Base-by-base conservation (phyloP, 805 yeast species). In the Hanseniaspora occidentalis region DNA sequence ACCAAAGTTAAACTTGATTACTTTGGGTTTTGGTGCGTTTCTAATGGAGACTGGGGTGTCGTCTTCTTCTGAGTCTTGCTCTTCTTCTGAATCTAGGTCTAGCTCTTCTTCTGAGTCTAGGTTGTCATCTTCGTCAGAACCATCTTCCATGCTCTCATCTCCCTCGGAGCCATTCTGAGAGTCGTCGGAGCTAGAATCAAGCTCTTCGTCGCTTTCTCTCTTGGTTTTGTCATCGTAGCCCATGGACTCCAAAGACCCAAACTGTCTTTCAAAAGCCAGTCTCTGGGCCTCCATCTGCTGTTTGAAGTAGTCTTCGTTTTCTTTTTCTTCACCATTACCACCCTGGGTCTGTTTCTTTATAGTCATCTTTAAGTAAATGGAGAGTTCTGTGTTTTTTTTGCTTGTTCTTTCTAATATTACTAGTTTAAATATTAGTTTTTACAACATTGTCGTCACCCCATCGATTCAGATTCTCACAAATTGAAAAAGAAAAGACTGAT, bases 211-310 rank as follows among this genome's bases (percentile, higher is more conserved):
- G n/a, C 20, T 33, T 25, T 19, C 25, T 21, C 42, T 34, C 38
- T 61, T 65, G 6, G 69, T 62, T 48, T 61, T 62, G 48, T 73
- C 78, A 23, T 67, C 64, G 45, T 56, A 71, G 4, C 78, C 77
- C 67, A 76, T 55, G 2, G 61, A 60, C 48, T 73, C 80, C 10
- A 77, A 49, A 2, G 71, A 59, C 0, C 83, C 83, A 51, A 77
- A 77, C 55, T 75, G 82, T 3, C 73, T 72, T 50, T 77, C 84
- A 51, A 77, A 77, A 29, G 74, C 72, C 19, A 61, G 53, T 42
- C 84, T 59, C 50, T 77, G 82, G 18, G 63, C 48, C 50, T 75
- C 82, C 54, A 76, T 43, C 24, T 47, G 48, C 13, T 20, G 24
- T 31, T 39, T 46, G 17, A 47, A 36, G 34, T 56, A 52, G 1